These are phyloP conservation scores for Populus deltoides DNA, from an alignment of 345 rosid genomes.

Conservation along the genomic window DNA sequence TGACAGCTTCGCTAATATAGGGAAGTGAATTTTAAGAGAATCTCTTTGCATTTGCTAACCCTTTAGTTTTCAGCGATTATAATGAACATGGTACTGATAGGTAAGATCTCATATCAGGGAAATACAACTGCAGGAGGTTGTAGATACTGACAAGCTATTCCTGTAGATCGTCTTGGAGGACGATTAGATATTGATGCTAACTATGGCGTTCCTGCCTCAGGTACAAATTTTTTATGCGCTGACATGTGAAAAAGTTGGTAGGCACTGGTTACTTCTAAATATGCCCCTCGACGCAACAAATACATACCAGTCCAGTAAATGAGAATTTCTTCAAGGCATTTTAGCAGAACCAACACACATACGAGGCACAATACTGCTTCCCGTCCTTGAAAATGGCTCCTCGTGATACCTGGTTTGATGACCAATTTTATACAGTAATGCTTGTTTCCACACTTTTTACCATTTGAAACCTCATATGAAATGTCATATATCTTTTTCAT, in stretches of 20 bases:
- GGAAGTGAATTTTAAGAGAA: not conserved
- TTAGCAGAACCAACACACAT: conserved; percentile 56
- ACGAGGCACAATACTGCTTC: conserved; percentile 77
- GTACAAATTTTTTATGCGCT: not conserved
- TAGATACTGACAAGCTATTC: conserved; percentile 84
- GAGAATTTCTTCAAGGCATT: conserved; percentile 57
- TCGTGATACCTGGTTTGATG: conserved; percentile 64
- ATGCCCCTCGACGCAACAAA: conserved; percentile 89
- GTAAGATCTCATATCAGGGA: conserved; percentile 41
- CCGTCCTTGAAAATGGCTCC: conserved; percentile 69
- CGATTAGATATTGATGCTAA: conserved; percentile 63
- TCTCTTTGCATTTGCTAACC: not conserved
- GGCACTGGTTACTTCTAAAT: no score
- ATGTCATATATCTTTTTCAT: not conserved
- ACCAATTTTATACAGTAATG: conserved; percentile 54
- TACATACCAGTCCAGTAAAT: conserved; percentile 57
- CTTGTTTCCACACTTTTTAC: not conserved
- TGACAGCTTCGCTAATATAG: not conserved
- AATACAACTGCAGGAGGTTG: conserved; percentile 67
- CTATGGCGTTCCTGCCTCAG: conserved; percentile 86
- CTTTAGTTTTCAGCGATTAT: not conserved
- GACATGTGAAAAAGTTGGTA: no score
- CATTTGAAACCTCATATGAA: not conserved
- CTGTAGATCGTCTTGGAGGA: conserved; percentile 59
- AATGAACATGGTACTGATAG: not conserved